Percentiles rank a stretch among this genome's conserved stretches.
These are phyloP conservation scores for Tetratostichococcus sp. DNA, from an alignment of 139 green algal species.

Conservation along the genomic window DNA sequence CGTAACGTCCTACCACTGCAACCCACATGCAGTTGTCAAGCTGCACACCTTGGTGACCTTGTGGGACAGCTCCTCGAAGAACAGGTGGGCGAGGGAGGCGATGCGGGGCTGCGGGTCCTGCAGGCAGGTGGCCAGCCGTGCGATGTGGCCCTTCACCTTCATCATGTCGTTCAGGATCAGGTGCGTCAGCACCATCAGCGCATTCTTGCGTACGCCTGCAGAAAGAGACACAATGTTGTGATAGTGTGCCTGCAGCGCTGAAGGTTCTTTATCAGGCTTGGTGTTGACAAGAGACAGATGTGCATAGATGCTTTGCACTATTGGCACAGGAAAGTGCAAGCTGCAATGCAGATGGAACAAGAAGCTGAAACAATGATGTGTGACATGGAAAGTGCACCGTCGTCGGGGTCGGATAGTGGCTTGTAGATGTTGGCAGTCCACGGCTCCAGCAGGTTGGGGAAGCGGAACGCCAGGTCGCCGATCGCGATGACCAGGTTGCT, in stretches of 20 bases:
- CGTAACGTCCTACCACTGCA: no score
- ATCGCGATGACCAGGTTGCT: constrained; percentile 81
- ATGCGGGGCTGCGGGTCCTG: constrained; percentile 57
- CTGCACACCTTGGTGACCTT: constrained; percentile 57
- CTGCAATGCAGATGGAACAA: no score
- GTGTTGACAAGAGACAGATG: no score
- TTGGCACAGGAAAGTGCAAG: no score
- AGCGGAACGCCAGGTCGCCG: constrained; percentile 86
- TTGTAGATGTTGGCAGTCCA: constrained; percentile 86
- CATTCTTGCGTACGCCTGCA: constrained; percentile 61
- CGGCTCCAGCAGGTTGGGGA: constrained; percentile 90
- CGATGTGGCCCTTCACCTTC: constrained; percentile 92
- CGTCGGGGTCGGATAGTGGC: constrained; percentile 52
- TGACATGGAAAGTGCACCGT: no score
- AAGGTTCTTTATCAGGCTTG: no score
- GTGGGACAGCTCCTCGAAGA: constrained; percentile 79
- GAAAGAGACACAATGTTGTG: neutral
- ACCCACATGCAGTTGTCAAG: no score
- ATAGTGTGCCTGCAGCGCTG: no score
- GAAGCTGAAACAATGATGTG: no score
- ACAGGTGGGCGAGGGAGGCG: constrained; percentile 52
- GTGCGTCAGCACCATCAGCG: constrained; percentile 88
- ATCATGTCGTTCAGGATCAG: constrained; percentile 96
- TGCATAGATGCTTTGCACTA: no score
- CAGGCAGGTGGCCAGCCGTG: constrained; percentile 73